Conservation (phyloP, 2,329 filamentous ascomycete genomes). For the Lecanosticta acicola region DNA sequence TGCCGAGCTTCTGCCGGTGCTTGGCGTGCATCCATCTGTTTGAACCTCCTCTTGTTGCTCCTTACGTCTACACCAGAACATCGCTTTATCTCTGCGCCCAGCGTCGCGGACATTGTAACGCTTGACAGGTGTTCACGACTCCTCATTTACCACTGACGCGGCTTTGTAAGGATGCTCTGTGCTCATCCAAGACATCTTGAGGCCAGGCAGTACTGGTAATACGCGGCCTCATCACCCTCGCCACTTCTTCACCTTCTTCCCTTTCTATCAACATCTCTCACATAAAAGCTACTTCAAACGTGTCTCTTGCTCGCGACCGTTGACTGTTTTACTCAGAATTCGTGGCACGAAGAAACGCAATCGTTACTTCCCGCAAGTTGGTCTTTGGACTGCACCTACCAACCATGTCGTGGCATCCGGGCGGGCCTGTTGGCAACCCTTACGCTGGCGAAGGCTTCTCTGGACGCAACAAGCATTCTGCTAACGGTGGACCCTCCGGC, state of each 20-base stretch:
- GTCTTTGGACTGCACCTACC: too few species aligned
- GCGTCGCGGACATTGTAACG: too few species aligned
- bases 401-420: constrained; percentile 19
- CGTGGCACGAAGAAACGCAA: too few species aligned
- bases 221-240: background rate
- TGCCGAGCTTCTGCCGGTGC: too few species aligned
- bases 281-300: too few species aligned
- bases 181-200: background rate
- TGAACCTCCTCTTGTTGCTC: too few species aligned
- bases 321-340: too few species aligned
- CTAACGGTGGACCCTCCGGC: constrained; percentile 29
- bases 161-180: background rate
- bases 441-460: constrained; percentile 16
- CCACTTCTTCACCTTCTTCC: background rate
- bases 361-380: too few species aligned
- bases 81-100: too few species aligned
- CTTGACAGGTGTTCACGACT: background rate
- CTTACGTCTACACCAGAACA: too few species aligned
- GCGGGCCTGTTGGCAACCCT: constrained; percentile 14
- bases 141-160: background rate
- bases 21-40: too few species aligned
- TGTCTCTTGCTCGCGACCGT: too few species aligned
- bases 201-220: constrained; percentile 1
- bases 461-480: constrained; percentile 21
- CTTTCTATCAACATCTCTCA: background rate